Conservation (phyloP, 2,329 filamentous ascomycete species). For the Penicillium frequentans region DNA sequence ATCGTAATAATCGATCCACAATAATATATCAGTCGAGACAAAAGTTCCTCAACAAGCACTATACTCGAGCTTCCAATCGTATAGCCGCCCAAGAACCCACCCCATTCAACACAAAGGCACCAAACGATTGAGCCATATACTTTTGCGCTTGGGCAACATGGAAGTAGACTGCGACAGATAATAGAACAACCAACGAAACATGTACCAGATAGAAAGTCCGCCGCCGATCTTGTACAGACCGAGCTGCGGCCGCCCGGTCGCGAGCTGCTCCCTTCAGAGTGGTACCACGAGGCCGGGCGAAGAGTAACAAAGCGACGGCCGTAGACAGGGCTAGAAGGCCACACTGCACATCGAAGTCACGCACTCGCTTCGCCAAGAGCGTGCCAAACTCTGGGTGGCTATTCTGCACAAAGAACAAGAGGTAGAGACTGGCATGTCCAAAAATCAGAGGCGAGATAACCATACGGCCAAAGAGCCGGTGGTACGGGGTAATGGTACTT, state of each 20-base stretch:
- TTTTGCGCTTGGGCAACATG: constrained; percentile 57
- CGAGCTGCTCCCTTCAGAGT: constrained; percentile 12
- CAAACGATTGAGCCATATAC: constrained; percentile 54
- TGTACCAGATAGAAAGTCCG: constrained; percentile 57
- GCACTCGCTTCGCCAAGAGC: constrained; percentile 54
- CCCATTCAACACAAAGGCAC: constrained; percentile 48
- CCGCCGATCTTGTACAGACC: constrained; percentile 35
- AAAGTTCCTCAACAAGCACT: background rate
- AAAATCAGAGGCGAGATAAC: constrained; percentile 52
- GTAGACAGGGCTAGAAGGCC: constrained; percentile 53
- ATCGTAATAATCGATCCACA: background rate
- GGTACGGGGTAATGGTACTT: constrained; percentile 55
- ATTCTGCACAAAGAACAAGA: constrained; percentile 57
- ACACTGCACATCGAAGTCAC: constrained; percentile 58
- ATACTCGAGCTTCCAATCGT: constrained; percentile 5
- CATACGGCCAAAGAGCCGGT: constrained; percentile 59
- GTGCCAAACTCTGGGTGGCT: constrained; percentile 36
- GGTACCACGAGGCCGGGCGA: constrained; percentile 44
- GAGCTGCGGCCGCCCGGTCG: constrained; percentile 3
- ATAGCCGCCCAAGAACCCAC: constrained; percentile 26
- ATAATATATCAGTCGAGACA: too few species aligned
- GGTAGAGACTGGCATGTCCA: constrained; percentile 56
- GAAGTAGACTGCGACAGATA: constrained; percentile 53
- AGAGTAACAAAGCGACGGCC: constrained; percentile 49
- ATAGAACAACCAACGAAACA: constrained; percentile 50